phyloP scores from a whole-genome alignment of 345 rosid species.

The Corchorus capsularis region DNA sequence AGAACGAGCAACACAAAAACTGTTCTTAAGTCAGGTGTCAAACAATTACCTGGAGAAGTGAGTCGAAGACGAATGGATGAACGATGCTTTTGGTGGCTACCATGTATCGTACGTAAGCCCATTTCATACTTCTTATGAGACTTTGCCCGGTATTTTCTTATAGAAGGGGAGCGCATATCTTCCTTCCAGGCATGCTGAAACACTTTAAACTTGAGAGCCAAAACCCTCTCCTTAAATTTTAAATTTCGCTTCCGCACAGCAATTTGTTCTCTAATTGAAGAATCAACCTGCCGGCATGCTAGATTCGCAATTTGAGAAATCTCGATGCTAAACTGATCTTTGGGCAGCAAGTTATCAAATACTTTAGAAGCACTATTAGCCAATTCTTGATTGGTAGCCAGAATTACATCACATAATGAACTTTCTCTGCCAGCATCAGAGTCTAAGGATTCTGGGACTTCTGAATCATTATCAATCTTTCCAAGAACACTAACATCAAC shows the following conservation, averaged over 20 bases:
- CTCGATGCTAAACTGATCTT: slow-evolving; percentile 36
- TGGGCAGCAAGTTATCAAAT: slow-evolving; percentile 53
- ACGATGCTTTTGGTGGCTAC: slow-evolving; percentile 61
- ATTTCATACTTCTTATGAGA: slow-evolving; percentile 67
- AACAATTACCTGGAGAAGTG: slow-evolving; percentile 60
- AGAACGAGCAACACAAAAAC: background rate
- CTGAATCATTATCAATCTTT: slow-evolving; percentile 28
- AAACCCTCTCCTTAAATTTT: slow-evolving; percentile 76
- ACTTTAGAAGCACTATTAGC: slow-evolving; percentile 58
- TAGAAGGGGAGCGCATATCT: slow-evolving; percentile 59
- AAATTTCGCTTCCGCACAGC: slow-evolving; percentile 42
- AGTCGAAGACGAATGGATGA: slow-evolving; percentile 68
- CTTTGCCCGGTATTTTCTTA: slow-evolving; percentile 59
- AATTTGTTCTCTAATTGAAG: slow-evolving; percentile 49
- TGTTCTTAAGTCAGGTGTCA: slow-evolving; percentile 7
- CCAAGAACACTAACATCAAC: slow-evolving; percentile 23
- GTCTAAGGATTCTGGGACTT: slow-evolving; percentile 27
- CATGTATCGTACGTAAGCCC: slow-evolving; percentile 45
- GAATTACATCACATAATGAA: slow-evolving; percentile 39
- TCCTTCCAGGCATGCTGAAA: slow-evolving; percentile 84
- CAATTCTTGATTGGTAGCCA: slow-evolving; percentile 63
- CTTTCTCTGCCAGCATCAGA: slow-evolving; percentile 35
- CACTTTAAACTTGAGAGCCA: slow-evolving; percentile 76
- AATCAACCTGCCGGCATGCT: slow-evolving; percentile 35
- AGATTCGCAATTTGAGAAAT: slow-evolving; percentile 29